phyloP scores from a whole-genome alignment of 1,284 basidiomycete genomes.

The Volvariella surrecta region DNA sequence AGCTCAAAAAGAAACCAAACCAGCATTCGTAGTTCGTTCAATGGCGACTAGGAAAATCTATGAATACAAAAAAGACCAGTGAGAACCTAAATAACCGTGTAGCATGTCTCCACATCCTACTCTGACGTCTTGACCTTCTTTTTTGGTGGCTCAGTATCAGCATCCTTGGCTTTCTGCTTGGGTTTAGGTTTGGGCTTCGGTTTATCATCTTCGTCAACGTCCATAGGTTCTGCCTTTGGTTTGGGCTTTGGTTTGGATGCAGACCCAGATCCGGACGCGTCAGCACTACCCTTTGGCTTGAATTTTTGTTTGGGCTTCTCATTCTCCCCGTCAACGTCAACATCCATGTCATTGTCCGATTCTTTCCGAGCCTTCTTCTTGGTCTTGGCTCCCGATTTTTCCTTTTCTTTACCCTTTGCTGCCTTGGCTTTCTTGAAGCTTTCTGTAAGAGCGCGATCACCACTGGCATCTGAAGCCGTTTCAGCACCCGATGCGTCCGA shows the following conservation, averaged over 20 bases:
- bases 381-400: slow-evolving; percentile 25
- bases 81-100: slow-evolving; percentile 4
- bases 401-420: slow-evolving; percentile 28
- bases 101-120: slow-evolving; percentile 12
- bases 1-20: too few relatives aligned
- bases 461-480: slow-evolving; percentile 77
- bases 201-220: slow-evolving; percentile 25
- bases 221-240: slow-evolving; percentile 22
- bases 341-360: slow-evolving; percentile 22
- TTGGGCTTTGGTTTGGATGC: slow-evolving; percentile 20
- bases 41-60: slow-evolving; percentile 3
- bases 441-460: slow-evolving; percentile 50
- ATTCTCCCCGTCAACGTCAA: slow-evolving; percentile 19
- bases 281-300: slow-evolving; percentile 21
- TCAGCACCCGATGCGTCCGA: slow-evolving; percentile 64
- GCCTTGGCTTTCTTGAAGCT: slow-evolving; percentile 22
- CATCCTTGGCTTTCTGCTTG: slow-evolving; percentile 33
- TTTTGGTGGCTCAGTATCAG: slow-evolving; percentile 46
- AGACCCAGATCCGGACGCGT: slow-evolving; percentile 24
- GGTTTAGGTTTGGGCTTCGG: slow-evolving; percentile 39
- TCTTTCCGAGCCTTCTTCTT: slow-evolving; percentile 21
- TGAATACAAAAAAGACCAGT: slow-evolving; percentile 9
- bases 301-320: slow-evolving; percentile 33
- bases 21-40: too few relatives aligned
- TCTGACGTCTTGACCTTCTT: slow-evolving; percentile 57